Evolutionary conservation across 805 yeast species (phyloP), one percentile per base, ranked within the genome.

Genomic region (Sugiyamaella chiloensis): DNA sequence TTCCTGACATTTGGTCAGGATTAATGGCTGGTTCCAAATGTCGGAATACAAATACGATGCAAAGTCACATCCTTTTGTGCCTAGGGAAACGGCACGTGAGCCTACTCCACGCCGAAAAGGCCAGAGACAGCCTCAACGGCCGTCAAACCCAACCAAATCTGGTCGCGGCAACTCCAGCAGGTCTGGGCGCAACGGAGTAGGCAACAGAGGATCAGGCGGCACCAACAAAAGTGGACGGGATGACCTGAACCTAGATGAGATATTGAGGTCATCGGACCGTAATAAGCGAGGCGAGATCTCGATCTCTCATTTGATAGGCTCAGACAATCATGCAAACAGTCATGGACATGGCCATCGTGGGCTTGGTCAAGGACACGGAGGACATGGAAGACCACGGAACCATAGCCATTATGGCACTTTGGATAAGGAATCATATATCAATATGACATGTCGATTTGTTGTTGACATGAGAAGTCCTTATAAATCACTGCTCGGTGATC

Each of bases 391-490:
- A 11, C 7, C 9, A 7, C 29, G 11, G 7, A 8, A 5, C 4
- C 19, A 12, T 12, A 4, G 21, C 9, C n/a, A 27, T 26, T 21
- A 21, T 11, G 9, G 23, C 30, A 32, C 20, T 16, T 48, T 41
- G 19, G 69, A 64, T 42, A 60, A 64, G 44, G 55, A 53, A 21
- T 54, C 60, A 9, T 68, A 62, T 44, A 83, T 88, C 50, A 93
- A 91, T 61, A 91, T 89, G 17, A 84, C 85, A 62, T 90, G 84
- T 62, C 79, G 87, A 56, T 85, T 93, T 58, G 76, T 91, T 16
- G 85, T 91, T n/a, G 85, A 87, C 56, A 72, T 77, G 42, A 62
- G 80, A 34, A 71, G 74, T 32, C 75, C 76, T 39, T 84, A 79
- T 59, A 61, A 68, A 21, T 68, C 77, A 7, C 91, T 86, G 60